Base-by-base conservation (phyloP, 176 grass and related monocot species). In the Rhynchospora breviuscula region DNA sequence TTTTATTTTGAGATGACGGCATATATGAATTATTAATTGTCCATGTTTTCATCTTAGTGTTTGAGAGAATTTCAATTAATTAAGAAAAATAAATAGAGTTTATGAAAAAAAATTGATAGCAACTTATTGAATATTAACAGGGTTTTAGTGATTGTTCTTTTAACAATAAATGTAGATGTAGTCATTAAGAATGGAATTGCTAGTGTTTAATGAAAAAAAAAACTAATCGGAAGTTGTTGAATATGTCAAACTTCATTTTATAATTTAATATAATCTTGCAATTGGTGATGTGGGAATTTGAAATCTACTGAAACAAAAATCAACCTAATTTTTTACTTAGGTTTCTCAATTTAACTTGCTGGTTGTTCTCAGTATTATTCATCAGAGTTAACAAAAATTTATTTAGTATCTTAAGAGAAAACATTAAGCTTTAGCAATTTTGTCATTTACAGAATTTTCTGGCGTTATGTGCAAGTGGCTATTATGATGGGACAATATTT, bases 401-500 rank as follows among this genome's bases (percentile, higher is more conserved):
- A 25, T 82, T 26, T 82, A 46, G 10, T 63, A 43, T 10, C 11
- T 46, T 46, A 22, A 7, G 29, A 54, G 12, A 76, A 5, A 52
- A 29, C 22, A 18, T 56, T 26, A 56, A 33, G 49, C 22, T 77
- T 54, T 13, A 77, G 15, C 23, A 54, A 31, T 56, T 76, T 48
- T 56, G 54, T 73, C 64, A 64, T 73, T 51, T 90, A 87, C 90
- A 98, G 92, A 98, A 98, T 84, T 98, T 98, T 60, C 59, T 98
- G 64, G 96, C 96, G 0, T 88, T 98, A 45, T 98, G 91, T 88
- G 96, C 91, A 5, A 98, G 93, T 79, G 89, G 89, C 63, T 95
- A 98, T 87, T 98, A 99, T 90, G 93, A 93, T 86, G 96, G 93
- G 59, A 95, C 91, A 0, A 77, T 99, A 47, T 99, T 95, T 85